Evolutionary conservation across 129 eudicot species (phyloP).

Genomic region (Artemisia annua): DNA sequence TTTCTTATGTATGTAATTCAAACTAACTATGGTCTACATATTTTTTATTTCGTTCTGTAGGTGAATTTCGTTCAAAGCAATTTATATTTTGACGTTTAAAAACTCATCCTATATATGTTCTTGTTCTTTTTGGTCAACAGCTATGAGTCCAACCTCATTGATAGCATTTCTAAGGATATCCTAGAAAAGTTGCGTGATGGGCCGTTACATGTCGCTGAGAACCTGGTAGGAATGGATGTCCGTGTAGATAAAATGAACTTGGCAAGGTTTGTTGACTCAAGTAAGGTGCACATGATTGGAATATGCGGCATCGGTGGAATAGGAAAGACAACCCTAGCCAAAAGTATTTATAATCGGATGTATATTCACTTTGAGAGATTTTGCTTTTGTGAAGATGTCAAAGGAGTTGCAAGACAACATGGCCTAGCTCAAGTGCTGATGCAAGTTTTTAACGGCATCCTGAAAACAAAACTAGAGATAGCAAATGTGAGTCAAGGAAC

Average conservation of each 20-base stretch:
- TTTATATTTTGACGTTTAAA: not conserved
- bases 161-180: slow-evolving; percentile 19
- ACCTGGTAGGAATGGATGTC: slow-evolving; percentile 18
- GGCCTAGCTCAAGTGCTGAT: slow-evolving; percentile 8
- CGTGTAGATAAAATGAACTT: slow-evolving; percentile 6
- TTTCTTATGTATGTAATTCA: not conserved
- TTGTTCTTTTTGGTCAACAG: not conserved
- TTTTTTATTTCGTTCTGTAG: not conserved
- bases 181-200: not conserved
- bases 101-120: not conserved
- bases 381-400: slow-evolving; percentile 22
- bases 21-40: not conserved
- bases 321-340: slow-evolving; percentile 30
- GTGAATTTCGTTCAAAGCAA: too few species aligned
- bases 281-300: slow-evolving; percentile 20
- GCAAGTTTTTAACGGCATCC: slow-evolving; percentile 2
- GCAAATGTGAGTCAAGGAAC: not conserved
- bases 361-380: slow-evolving; percentile 2
- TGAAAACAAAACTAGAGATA: slow-evolving; percentile 7
- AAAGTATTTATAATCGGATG: slow-evolving; percentile 17
- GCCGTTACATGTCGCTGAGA: slow-evolving; percentile 21
- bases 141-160: slow-evolving; percentile 29
- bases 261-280: not conserved
- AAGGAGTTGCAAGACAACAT: slow-evolving; percentile 7
- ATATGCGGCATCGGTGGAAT: slow-evolving; percentile 29